Evolutionary conservation across 2,329 filamentous ascomycete genomes (phyloP), one percentile per base, ranked within the genome.

Genomic region (Capronia americana): DNA sequence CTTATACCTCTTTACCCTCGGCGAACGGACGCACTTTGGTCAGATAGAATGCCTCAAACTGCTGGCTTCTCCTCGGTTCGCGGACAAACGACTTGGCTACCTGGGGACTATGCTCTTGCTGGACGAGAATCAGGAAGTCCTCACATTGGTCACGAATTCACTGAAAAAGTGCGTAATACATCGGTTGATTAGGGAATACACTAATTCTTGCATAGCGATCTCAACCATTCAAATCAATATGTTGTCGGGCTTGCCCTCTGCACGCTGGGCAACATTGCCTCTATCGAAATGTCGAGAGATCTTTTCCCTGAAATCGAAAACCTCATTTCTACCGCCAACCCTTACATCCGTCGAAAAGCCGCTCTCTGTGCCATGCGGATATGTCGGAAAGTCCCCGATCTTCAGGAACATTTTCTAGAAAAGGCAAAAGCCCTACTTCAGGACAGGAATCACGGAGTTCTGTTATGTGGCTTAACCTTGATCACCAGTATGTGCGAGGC

Each of bases 41-140:
- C 95, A 99, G 84, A 99, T 99, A 77, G 95, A 99, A 87, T 99
- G 95, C 80, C 86, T 99, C 75, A 99, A 99, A 82, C 87, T 99
- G 58, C 87, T 99, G 65, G 95, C 95, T 65, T 99, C 95, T 48
- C 93, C 96, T 71, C 92, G 94, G 66, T 99, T 99, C 77, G 95
- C 95, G 72, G 95, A 99, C 84, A 99, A 99, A 83, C 90, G 95
- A 56, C 82, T 99, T 73, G 95, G 95, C 48, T 97, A 99, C 77
- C 83, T 99, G 72, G 95, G 95, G 26, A 99, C 95, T 20, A 99
- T 97, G 88, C 81, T 99, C 77, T 81, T 99, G 71, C 84, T 99
- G 69, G 95, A 99, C 78, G 95, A 99, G 84, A 99, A 99, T 75
- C 95, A 99, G 79, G 96, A 99, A 79, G 96, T 99, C 23, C 79